These are phyloP conservation scores for Fragilariopsis cylindrus DNA, from an alignment of 108 stramenopile species.

Conservation along the genomic window DNA sequence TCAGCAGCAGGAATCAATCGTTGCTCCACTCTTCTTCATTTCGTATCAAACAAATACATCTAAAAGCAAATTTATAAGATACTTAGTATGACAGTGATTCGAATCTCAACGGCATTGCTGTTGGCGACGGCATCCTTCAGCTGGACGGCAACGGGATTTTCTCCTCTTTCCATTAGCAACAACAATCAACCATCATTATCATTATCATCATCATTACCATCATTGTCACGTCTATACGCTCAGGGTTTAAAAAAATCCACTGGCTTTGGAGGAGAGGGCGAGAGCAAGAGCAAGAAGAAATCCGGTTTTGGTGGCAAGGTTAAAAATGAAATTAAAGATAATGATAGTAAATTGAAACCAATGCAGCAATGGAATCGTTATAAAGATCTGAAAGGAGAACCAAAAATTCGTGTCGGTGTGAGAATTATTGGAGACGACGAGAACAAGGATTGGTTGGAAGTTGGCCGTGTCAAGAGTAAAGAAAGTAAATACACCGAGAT, in stretches of 20 bases:
- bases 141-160: slow-evolving; percentile 2
- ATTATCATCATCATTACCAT: neutral
- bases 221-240: neutral
- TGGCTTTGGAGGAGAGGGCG: neutral
- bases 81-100: no score
- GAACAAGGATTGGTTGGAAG: slow-evolving; percentile 60
- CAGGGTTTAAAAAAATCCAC: no score
- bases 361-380: slow-evolving; percentile 78
- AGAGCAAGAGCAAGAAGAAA: neutral
- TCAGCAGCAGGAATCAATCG: no score
- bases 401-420: slow-evolving; percentile 56
- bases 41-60: no score
- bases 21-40: no score
- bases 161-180: neutral
- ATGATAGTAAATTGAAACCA: slow-evolving; percentile 37
- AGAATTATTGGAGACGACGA: slow-evolving; percentile 36
- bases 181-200: neutral
- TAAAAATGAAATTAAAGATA: slow-evolving; percentile 14
- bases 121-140: neutral
- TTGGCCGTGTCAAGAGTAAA: slow-evolving; percentile 64
- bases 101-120: no score
- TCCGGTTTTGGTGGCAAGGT: slow-evolving; percentile 7
- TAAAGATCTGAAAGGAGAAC: slow-evolving; percentile 48
- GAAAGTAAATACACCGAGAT: slow-evolving; percentile 44
- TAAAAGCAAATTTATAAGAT: no score